Base-by-base conservation (phyloP, 2,329 filamentous ascomycete genomes). In the Lasiodiplodia hormozganensis region DNA sequence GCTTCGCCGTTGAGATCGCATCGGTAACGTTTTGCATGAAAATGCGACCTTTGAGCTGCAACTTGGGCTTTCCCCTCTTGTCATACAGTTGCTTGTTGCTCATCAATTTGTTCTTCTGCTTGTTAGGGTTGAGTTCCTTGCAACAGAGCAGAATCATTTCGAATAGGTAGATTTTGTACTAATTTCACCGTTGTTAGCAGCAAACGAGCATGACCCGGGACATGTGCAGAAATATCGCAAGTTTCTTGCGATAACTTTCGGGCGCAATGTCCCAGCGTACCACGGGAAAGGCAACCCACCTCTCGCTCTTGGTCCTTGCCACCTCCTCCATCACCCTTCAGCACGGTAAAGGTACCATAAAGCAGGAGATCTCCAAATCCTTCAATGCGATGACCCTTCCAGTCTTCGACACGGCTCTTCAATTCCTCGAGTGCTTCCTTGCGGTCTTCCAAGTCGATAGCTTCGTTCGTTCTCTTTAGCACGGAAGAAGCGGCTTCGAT, bases 21-120 rank as follows among this genome's bases (percentile, higher is more conserved):
- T 97, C 93, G 49, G 94, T 98, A 67, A 99, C 95, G 76, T 99
- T 99, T 73, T 94, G 94, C 94, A 99, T 98, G 82, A 97, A 98
- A 75, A 99, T 99, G 64, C 96, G 89, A 49, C 96, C 96, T 81
- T 99, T 99, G 36, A 99, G 86, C 80, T 97, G 94, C 70, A 98
- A 85, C 73, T 87, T 88, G 34, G 85, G 82, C 80, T 95, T 97
- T 52, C 91, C 91, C 74, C 88, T 92, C 77, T 88, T 90, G 78
- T 89, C 92, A 69, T 88, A 86, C 18, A 84, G 76, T 21, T 84
- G 90, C 77, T 93, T 95, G 68, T 93, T 92, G 78, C 92, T 93
- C 69, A 86, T 85, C 72, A 88, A 82, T 73, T 88, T 88, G 70
- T 89, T 88, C 77, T 91, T 92, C 64, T 87, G 85, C 83, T 97